Conservation (phyloP, 2,329 filamentous ascomycete genomes). For the Drechslerella coelobrocha region DNA sequence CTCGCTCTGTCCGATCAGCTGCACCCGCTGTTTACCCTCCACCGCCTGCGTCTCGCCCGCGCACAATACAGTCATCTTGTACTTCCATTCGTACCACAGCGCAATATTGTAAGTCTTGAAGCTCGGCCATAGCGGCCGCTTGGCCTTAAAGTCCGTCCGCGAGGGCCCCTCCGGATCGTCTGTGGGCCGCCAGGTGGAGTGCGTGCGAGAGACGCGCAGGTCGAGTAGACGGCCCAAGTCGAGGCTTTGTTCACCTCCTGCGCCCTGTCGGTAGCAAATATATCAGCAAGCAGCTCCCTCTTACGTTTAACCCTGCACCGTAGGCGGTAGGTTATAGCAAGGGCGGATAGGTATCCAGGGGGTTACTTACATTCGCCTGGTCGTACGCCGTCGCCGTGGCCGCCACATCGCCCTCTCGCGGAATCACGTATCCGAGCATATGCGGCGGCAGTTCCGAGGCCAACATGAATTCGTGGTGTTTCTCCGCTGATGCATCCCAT, state of each 20-base stretch:
- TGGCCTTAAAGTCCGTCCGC: constrained; percentile 28
- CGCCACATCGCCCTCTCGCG: constrained; percentile 8
- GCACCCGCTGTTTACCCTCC: constrained; percentile 35
- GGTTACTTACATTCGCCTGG: constrained; percentile 38
- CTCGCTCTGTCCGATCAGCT: constrained; percentile 35
- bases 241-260: constrained; percentile 23
- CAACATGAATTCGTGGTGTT: constrained; percentile 32
- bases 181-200: constrained; percentile 24
- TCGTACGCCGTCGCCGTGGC: constrained; percentile 16
- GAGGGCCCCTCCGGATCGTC: not conserved
- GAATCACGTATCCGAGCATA: constrained; percentile 44
- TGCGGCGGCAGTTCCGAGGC: constrained; percentile 26
- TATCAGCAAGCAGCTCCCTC: not conserved
- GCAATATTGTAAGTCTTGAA: constrained; percentile 47
- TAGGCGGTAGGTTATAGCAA: no score
- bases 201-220: constrained; percentile 34
- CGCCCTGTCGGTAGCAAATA: not conserved
- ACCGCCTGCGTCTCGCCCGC: constrained; percentile 28
- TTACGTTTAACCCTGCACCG: not conserved
- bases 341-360: no score
- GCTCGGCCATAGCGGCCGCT: constrained; percentile 34
- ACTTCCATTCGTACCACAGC: constrained; percentile 44
- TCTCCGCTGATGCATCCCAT: constrained; percentile 17
- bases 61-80: constrained; percentile 26
- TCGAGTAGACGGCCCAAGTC: constrained; percentile 43